Percentiles rank a stretch among this genome's conserved stretches.
Conservation (phyloP, 2,329 filamentous ascomycete species). For the Botrytis hyacinthi region DNA sequence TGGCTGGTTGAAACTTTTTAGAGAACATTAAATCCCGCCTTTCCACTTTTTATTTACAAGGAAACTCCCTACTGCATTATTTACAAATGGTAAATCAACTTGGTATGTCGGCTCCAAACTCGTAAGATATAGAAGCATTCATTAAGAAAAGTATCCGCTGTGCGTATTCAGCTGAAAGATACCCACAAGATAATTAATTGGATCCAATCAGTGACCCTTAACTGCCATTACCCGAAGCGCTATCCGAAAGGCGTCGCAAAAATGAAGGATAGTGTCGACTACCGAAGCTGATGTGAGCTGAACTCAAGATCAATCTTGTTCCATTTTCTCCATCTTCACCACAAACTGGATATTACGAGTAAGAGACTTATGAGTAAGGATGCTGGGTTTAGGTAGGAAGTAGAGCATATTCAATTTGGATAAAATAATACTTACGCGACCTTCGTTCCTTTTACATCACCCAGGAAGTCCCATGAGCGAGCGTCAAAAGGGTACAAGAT, state of each 20-base stretch:
- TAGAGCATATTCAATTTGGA: background rate
- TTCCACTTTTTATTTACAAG: conserved; percentile 6
- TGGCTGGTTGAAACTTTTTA: background rate
- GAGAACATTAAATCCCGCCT: conserved; percentile 4
- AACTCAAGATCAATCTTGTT: background rate
- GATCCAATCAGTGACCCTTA: conserved; percentile 7
- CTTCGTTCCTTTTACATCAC: background rate
- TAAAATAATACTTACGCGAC: background rate
- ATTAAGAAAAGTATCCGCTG: conserved; percentile 16
- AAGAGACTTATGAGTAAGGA: background rate
- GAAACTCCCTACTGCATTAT: conserved; percentile 14
- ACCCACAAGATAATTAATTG: conserved; percentile 5
- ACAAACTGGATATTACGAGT: background rate
- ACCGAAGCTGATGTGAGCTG: conserved; percentile 20
- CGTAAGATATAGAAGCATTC: background rate
- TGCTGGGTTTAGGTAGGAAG: background rate
- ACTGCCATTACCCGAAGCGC: conserved; percentile 20
- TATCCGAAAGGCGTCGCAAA: conserved; percentile 21
- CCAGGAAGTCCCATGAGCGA: background rate
- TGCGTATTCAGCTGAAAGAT: conserved; percentile 21
- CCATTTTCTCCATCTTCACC: background rate
- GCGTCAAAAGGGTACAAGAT: background rate
- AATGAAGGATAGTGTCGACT: conserved; percentile 21
- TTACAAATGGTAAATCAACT: background rate
- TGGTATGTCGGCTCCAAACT: conserved; percentile 3